Evolutionary conservation across 1,139 yeast species (phyloP), one percentile per base, ranked within the genome.

Genomic region (Yamadazyma sp.): DNA sequence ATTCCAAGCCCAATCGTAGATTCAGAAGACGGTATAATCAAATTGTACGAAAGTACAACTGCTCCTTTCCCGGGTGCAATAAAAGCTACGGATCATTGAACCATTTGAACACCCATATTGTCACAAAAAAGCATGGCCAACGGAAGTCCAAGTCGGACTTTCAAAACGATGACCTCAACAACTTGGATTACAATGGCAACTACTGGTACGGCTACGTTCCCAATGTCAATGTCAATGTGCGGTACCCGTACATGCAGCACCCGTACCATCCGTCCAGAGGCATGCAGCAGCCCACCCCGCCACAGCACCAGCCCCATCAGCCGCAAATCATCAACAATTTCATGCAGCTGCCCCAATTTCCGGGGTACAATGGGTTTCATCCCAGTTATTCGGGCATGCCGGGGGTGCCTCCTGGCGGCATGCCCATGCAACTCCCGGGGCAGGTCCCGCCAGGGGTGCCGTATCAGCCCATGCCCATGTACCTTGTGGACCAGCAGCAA

Each of bases 71-170:
- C 9, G 78, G 76, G 2, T 85, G 94, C 53, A 64, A 73, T 30
- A 85, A 85, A 59, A 79, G 84, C 35, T 85, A 85, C 55, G 94
- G 94, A 2, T 81, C 88, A 16, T 64, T 85, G 35, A 85, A 85
- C 57, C 94, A 85, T 57, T 64, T 85, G 35, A 85, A 85, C 56
- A 85, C 90, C 11, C 94, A 85, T 56, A 82, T 85, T 15, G 73
- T 77, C 4, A 75, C 85, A 54, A 86, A 85, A 48, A 76, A 74
- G 34, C 94, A 85, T 54, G 94, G 94, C 6, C 73, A 71, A 37
- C 75, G 86, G 47, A 75, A 87, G 43, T 67, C 75, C 24, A 86
- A 87, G 30, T 80, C 81, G 23, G 92, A 85, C 54, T 85, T 84
- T 57, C 64, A 59, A 34, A 44, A 51, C 23, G 57, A 54, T 12